Evolutionary conservation across 2,329 filamentous ascomycete species (phyloP), one percentile per base, ranked within the genome.

Genomic region (Stagonosporopsis vannaccii): DNA sequence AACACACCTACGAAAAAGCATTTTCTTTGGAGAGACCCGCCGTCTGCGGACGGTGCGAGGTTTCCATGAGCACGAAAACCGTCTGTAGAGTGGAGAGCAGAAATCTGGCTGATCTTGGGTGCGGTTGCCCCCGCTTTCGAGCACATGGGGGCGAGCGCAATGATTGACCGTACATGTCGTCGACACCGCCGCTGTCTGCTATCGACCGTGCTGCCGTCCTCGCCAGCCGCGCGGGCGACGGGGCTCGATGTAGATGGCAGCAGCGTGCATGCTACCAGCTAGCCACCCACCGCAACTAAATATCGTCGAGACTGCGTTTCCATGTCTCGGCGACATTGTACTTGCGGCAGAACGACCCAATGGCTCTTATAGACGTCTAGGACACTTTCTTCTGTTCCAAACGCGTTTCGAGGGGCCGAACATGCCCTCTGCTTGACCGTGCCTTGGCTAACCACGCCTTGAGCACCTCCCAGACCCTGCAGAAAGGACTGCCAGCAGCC

Each of bases 51-150:
- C 63, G 73, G 63, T 74, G 69, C 56, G 74, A 72, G 72, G 74
- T 77, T 60, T 79, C 80, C 76, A 84, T 83, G 82, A 84, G 78
- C 79, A 81, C 75, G 81, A 81, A 82, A 83, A 83, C 82, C 81
- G 81, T 83, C 80, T 78, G 79, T 75, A 78, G 80, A 81, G 82
- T 83, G 81, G 76, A 84, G 81, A 83, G 65, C 66, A 76, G 78
- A 72, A 64, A 71, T 6, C 62, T 67, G 76, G 77, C 80, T 75
- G 81, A 80, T 84, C 81, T 83, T 84, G 82, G 82, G 82, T 84
- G 82, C 82, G 82, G 80, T 83, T 78, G 76, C 81, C 81, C 72
- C 69, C 75, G 72, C 73, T 72, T 76, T 75, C 63, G 62, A 63
- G 70, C 72, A 56, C 17, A 72, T 84, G 81, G 79, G 71, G 79